Conservation (phyloP, 1,139 yeast genomes). For the Magnusiomyces paraingens region DNA sequence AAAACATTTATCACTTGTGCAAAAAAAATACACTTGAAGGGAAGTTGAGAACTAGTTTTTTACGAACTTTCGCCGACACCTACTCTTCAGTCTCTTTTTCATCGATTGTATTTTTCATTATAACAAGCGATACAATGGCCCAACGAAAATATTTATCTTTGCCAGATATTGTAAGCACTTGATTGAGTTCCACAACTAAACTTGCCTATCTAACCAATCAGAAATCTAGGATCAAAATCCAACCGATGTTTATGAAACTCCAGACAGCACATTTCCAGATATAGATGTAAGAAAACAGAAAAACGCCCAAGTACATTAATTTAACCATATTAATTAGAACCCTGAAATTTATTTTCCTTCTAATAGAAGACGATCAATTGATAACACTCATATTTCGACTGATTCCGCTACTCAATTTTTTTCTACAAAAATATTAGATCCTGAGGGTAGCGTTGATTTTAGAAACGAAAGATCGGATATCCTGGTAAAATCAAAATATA, state of each 20-base stretch:
- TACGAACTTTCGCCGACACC: no score
- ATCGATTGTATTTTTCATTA: not conserved
- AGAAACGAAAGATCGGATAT: slow-evolving; percentile 1
- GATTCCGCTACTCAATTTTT: slow-evolving; percentile 8
- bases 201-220: not conserved
- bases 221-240: slow-evolving; percentile 15
- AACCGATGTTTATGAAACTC: slow-evolving; percentile 14
- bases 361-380: slow-evolving; percentile 12
- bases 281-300: slow-evolving; percentile 6
- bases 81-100: no score
- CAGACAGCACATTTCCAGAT: slow-evolving; percentile 6
- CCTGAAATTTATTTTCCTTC: not conserved
- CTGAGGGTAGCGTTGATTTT: slow-evolving; percentile 6
- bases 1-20: no score
- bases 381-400: slow-evolving; percentile 1
- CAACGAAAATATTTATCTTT: slow-evolving; percentile 13
- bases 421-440: slow-evolving; percentile 6
- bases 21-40: no score
- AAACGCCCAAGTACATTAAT: not conserved
- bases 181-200: not conserved
- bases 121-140: slow-evolving; percentile 5
- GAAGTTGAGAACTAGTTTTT: no score
- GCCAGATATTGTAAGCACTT: slow-evolving; percentile 13
- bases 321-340: not conserved
- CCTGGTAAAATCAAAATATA: slow-evolving; percentile 1